Evolutionary conservation across 2,329 filamentous ascomycete species (phyloP).

Genomic region (Blastomyces gilchristii): DNA sequence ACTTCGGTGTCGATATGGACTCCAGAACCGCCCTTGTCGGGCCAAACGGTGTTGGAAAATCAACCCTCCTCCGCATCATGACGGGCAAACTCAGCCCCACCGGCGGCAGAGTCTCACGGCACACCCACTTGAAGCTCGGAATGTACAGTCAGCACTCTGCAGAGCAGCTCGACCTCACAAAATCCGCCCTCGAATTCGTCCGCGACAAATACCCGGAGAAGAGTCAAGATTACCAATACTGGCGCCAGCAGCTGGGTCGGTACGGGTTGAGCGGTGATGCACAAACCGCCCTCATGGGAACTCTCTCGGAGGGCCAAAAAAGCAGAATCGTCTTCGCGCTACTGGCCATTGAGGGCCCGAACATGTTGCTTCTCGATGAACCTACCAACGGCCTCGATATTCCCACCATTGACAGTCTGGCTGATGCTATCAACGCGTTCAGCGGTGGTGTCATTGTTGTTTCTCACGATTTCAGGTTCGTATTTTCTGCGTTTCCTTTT

Average conservation of each 20-base stretch:
- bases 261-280: slow-evolving; percentile 89
- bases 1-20: slow-evolving; percentile 99
- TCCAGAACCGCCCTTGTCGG: slow-evolving; percentile 95
- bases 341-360: slow-evolving; percentile 86
- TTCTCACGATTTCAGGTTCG: slow-evolving; percentile 96
- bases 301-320: slow-evolving; percentile 94
- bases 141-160: slow-evolving; percentile 98
- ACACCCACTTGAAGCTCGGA: slow-evolving; percentile 97
- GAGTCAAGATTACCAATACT: slow-evolving; percentile 98
- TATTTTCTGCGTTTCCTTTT: background rate
- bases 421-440: slow-evolving; percentile 94
- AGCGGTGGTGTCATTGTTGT: slow-evolving; percentile 96
- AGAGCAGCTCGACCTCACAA: slow-evolving; percentile 95
- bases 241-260: slow-evolving; percentile 90
- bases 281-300: slow-evolving; percentile 96
- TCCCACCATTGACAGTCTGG: slow-evolving; percentile 92
- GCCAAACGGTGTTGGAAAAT: slow-evolving; percentile 99
- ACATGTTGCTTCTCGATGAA: slow-evolving; percentile 97
- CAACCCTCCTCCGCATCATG: slow-evolving; percentile 98
- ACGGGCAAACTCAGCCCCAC: slow-evolving; percentile 98
- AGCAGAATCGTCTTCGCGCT: slow-evolving; percentile 96
- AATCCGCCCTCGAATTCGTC: slow-evolving; percentile 94
- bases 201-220: slow-evolving; percentile 84
- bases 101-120: slow-evolving; percentile 68
- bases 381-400: slow-evolving; percentile 99